phyloP scores from a whole-genome alignment of 2,329 filamentous ascomycete genomes.

The Fusarium piperis region DNA sequence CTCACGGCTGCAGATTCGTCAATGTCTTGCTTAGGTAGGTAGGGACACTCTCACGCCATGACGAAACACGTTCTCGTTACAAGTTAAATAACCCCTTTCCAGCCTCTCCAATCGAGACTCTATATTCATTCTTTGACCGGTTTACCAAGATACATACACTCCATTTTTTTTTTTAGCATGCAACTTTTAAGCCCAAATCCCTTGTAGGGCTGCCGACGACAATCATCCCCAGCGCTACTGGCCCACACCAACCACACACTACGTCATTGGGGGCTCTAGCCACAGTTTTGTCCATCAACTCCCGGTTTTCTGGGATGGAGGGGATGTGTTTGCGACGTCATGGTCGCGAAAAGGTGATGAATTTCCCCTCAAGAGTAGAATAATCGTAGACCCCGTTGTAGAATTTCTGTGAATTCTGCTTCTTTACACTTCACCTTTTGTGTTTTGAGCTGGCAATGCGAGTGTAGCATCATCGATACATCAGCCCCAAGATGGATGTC shows the following conservation, averaged over 20 bases:
- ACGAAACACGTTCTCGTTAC: background rate
- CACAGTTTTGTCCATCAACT: background rate
- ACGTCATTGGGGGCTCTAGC: slow-evolving; percentile 24
- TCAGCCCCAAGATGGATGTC: slow-evolving; percentile 62
- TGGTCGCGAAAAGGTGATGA: slow-evolving; percentile 3
- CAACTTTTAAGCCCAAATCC: background rate
- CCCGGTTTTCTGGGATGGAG: slow-evolving; percentile 16
- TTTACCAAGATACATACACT: background rate
- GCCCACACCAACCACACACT: slow-evolving; percentile 20
- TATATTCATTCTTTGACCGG: background rate
- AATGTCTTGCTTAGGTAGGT: no score
- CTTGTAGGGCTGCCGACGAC: slow-evolving; percentile 17
- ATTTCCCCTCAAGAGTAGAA: background rate
- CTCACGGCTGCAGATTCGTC: background rate
- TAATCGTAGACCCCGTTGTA: background rate
- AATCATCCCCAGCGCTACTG: background rate
- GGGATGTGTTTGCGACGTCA: slow-evolving; percentile 23
- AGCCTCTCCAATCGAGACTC: background rate
- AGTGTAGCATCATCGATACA: slow-evolving; percentile 1
- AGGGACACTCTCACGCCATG: background rate
- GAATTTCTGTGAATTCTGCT: background rate
- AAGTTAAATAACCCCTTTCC: background rate
- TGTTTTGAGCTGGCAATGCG: slow-evolving; percentile 1
- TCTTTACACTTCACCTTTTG: background rate
- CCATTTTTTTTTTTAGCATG: background rate